A percentile compares a stretch with the other conserved stretches of the same genome.
These are phyloP conservation scores for Dipodascus geniculatus DNA, from an alignment of 805 yeast species.

Conservation along the genomic window DNA sequence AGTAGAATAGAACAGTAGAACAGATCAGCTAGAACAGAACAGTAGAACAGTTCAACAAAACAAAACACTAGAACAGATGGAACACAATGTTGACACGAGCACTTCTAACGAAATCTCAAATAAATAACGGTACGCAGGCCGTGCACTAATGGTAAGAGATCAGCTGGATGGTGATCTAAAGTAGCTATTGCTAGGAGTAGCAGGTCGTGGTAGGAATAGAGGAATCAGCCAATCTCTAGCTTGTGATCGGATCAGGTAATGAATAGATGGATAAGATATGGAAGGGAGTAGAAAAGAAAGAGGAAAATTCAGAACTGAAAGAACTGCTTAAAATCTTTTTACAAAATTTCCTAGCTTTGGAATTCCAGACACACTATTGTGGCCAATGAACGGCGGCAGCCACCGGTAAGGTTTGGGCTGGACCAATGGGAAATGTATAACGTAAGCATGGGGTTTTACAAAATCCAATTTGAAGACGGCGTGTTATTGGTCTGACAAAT, in stretches of 20 bases:
- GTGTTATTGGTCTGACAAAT: neutral
- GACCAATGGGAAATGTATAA: neutral
- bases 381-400: neutral
- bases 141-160: too few relatives aligned
- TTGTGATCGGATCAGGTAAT: neutral
- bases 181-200: too few relatives aligned
- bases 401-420: neutral
- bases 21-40: too few relatives aligned
- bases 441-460: neutral
- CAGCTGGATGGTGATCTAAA: too few relatives aligned
- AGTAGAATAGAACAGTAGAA: too few relatives aligned
- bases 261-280: constrained; percentile 1
- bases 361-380: neutral
- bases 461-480: neutral
- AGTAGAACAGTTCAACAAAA: too few relatives aligned
- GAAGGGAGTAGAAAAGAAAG: neutral
- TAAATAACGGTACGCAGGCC: too few relatives aligned
- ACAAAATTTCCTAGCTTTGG: neutral
- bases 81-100: too few relatives aligned
- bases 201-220: neutral
- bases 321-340: too few relatives aligned
- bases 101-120: too few relatives aligned
- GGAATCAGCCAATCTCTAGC: neutral
- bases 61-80: too few relatives aligned
- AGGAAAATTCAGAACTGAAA: neutral